phyloP scores from a whole-genome alignment of 345 rosid genomes.

The Populus nigra region DNA sequence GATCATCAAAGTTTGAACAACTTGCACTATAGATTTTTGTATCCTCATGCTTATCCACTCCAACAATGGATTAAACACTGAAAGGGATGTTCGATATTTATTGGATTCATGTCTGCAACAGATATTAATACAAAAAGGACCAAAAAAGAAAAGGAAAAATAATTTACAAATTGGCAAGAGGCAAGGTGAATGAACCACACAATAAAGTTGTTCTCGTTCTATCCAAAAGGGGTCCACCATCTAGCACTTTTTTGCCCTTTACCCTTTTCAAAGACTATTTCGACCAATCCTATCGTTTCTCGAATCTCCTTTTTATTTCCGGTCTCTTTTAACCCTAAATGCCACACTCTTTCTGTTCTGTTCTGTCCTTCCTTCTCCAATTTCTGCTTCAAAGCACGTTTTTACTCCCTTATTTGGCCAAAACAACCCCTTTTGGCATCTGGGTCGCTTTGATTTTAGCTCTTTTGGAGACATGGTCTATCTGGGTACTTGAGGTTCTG shows the following conservation, averaged over 20 bases:
- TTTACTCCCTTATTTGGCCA: background rate
- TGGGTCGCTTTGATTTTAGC: background rate
- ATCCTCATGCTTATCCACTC: no score
- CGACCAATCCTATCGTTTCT: background rate
- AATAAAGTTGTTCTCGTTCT: slow-evolving; percentile 6
- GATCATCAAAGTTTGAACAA: no score
- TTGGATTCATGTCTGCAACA: background rate
- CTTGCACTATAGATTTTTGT: no score
- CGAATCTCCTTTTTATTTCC: background rate
- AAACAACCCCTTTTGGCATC: background rate
- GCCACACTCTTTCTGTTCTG: background rate
- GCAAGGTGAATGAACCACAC: slow-evolving; percentile 1
- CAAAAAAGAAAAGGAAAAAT: background rate
- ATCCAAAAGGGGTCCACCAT: slow-evolving; percentile 5
- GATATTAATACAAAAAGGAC: background rate
- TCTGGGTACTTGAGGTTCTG: background rate
- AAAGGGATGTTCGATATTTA: background rate
- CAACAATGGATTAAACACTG: background rate
- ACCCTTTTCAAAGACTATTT: background rate
- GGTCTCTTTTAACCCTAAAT: background rate
- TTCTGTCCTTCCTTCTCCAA: background rate
- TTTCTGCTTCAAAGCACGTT: background rate
- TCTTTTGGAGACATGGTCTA: background rate
- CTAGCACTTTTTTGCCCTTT: slow-evolving; percentile 13
- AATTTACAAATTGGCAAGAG: background rate